Conservation (phyloP, 148 eudicot species). For the Diospyros lotus region DNA sequence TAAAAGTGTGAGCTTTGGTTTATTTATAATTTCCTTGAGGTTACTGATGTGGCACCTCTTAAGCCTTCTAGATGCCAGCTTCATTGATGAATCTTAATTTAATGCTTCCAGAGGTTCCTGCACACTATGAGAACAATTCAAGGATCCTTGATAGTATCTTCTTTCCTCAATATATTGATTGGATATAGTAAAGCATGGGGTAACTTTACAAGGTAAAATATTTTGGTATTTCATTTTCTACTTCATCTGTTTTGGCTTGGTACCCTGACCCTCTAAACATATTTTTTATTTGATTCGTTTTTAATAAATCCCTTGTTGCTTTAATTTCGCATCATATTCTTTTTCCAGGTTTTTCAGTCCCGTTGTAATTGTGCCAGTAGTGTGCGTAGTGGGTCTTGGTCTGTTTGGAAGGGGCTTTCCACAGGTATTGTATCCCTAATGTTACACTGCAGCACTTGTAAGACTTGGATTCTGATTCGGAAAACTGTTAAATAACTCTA, state of each 20-base stretch:
- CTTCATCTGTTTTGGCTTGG: background rate
- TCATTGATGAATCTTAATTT: slow-evolving; percentile 8
- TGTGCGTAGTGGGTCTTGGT: slow-evolving; percentile 82
- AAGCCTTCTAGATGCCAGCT: background rate
- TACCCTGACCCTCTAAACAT: background rate
- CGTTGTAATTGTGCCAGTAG: slow-evolving; percentile 67
- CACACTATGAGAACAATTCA: slow-evolving; percentile 86
- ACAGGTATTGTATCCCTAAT: slow-evolving; percentile 34
- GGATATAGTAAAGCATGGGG: slow-evolving; percentile 82
- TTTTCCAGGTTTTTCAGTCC: slow-evolving; percentile 69
- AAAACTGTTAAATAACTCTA: background rate
- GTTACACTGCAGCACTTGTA: background rate
- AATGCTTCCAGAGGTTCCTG: slow-evolving; percentile 64
- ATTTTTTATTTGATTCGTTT: background rate
- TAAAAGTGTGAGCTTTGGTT: background rate
- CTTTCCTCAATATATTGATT: slow-evolving; percentile 70
- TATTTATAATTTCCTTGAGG: background rate
- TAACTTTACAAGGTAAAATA: slow-evolving; percentile 54
- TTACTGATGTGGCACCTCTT: background rate
- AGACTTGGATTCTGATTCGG: background rate
- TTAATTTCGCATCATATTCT: background rate
- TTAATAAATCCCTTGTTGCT: background rate
- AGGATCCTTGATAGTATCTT: slow-evolving; percentile 87
- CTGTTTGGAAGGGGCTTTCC: slow-evolving; percentile 82
- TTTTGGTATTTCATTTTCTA: background rate